Evolutionary conservation across 2,329 filamentous ascomycete genomes (phyloP), one percentile per base, ranked within the genome.

Genomic region (Truncatella angustata): DNA sequence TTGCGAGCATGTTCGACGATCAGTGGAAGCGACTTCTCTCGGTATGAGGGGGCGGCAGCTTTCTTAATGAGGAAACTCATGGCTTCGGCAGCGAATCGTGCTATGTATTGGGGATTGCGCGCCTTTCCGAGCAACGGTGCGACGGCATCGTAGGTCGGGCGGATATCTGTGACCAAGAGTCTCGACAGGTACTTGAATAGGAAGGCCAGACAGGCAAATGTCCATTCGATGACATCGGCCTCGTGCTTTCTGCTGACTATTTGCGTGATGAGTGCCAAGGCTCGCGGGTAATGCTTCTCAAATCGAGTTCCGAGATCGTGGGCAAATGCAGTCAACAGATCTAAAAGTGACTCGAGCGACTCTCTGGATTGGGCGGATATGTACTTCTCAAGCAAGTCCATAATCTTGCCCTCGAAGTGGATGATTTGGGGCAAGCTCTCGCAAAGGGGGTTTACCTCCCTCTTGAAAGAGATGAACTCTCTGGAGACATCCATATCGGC

Each of bases 141-240:
- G 75, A 99, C 84, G 49, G 94, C 83, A 63, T 90, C 82, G 66
- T 91, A 92, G 2, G 95, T 86, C 43, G 93, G 91, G 56, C 89
- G 80, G 56, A 99, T 73, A 65, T 99, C 90, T 4, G 91, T 87
- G 0, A 94, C 88, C 20, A 99, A 73, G 0, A 97, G 80, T 57
- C 90, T 86, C 2, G 91, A 95, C 4, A 99, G 81, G 65, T 97
- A 97, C 67, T 99, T 99, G 81, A 99, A 97, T 36, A 97, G 78
- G 78, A 95, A 99, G 42, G 94, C 91, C 51, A 99, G 77, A 60
- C 90, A 92, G 11, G 87, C 91, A 72, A 99, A 99, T 47, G 90
- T 93, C 92, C 93, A 97, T 73, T 99, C 94, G 47, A 97, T 90
- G n/a, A 95, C 91, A 57, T 92, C 90, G 23, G 90, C 86, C 63